Evolutionary conservation across 495 filamentous ascomycete genomes (phyloP).

Genomic region (Lepidopterella palustris): DNA sequence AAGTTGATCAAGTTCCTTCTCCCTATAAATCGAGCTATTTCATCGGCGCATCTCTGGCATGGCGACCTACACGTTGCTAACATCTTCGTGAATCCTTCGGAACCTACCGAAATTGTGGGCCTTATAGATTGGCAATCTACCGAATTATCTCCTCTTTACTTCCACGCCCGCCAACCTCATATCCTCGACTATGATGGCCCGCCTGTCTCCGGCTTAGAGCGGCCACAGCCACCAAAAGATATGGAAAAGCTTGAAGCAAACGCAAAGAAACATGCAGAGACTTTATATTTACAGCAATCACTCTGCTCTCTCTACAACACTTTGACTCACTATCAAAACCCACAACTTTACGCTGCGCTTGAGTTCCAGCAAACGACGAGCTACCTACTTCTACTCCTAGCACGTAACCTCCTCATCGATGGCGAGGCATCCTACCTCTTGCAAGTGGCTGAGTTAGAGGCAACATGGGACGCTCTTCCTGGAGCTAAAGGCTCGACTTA

Average conservation of each 20-base stretch:
- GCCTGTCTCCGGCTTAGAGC: conserved; percentile 6
- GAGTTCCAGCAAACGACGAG: conserved; percentile 10
- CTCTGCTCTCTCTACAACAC: conserved; percentile 19
- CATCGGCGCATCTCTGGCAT: conserved; percentile 16
- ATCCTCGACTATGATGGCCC: conserved; percentile 17
- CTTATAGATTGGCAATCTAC: conserved; percentile 21
- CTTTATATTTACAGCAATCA: conserved; percentile 14
- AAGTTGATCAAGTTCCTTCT: conserved; percentile 8
- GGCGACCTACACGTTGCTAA: conserved; percentile 21
- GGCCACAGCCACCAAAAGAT: conserved; percentile 10
- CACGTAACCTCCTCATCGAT: conserved; percentile 14
- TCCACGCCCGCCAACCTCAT: conserved; percentile 18
- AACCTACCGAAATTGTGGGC: conserved; percentile 16
- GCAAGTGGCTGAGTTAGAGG: conserved; percentile 13
- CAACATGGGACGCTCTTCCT: conserved; percentile 11
- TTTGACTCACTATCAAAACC: conserved; percentile 8
- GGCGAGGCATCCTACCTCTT: conserved; percentile 6
- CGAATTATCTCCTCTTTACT: conserved; percentile 17
- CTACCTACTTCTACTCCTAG: conserved; percentile 10
- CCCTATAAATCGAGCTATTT: conserved; percentile 6
- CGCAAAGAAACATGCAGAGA: conserved; percentile 13
- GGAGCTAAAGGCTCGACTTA: conserved; percentile 12
- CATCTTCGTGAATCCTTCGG: conserved; percentile 18
- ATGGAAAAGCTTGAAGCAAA: conserved; percentile 12
- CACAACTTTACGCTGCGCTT: conserved; percentile 12